Base-by-base conservation (phyloP, 331 rosid genomes). In the Saraca asoca region DNA sequence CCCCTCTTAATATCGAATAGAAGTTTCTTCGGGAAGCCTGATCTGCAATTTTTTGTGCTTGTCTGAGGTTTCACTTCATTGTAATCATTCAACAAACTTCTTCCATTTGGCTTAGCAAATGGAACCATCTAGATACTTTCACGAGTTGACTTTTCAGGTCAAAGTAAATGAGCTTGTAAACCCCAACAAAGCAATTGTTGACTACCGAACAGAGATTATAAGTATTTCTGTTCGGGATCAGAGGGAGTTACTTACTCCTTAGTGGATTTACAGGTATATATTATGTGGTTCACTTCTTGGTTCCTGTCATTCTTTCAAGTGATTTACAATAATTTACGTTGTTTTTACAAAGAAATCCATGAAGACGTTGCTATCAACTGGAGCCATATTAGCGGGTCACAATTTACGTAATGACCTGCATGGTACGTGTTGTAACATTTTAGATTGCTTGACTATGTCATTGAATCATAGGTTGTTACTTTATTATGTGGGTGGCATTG, bases 361-460 rank as follows among this genome's bases (percentile, higher is more conserved):
- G 82, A 78, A 24, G 79, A 90, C 68, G 73, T 62, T 93, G 73
- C 75, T 90, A 58, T 61, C 78, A 44, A 29, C 58, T 18, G 95
- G 95, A 71, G 56, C 86, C 29, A 88, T 90, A 81, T 85, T 90
- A 80, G 87, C 81, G 51, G 98, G 98, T 53, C 98, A 94, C 79
- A 80, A 96, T 79, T 79, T 94, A 74, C 70, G 82, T 69, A 94
- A 90, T 42, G 98, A 90, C 75, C 82, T 94, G 49, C 73, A 67
- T 39, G 31, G 31, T 24, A 24, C 1, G 31, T 24, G 31, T 24
- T 24, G 31, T 24, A 3, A 24, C 3, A 24, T 24, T 24, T 24
- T 24, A 24, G 31, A 24, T 24, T 24, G 31, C 31, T 24, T 24
- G 31, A 1, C 31, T 24, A 24, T 24, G 31, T 24, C 31, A 24